phyloP scores from a whole-genome alignment of 441 rosid species.

The Capsella rubella region DNA sequence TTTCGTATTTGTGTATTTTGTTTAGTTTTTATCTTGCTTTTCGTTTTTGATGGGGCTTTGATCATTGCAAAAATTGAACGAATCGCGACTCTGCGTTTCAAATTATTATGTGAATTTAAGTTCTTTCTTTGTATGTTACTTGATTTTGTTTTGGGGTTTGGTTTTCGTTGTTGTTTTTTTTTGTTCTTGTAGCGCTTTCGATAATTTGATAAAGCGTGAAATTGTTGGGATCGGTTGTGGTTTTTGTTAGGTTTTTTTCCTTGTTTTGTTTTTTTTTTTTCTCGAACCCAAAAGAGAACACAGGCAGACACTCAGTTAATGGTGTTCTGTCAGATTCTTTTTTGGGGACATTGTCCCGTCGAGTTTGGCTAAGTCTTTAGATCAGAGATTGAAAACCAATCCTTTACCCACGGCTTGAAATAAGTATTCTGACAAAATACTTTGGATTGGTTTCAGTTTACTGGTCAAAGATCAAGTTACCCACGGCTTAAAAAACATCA shows the following conservation, averaged over 20 bases:
- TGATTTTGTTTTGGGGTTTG: neutral
- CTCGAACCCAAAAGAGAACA: neutral
- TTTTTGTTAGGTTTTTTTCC: neutral
- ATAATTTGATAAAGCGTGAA: no score
- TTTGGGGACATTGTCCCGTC: neutral
- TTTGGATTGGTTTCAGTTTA: no score
- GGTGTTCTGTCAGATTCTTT: neutral
- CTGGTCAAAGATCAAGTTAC: no score
- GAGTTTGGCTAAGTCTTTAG: neutral
- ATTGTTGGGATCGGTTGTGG: no score
- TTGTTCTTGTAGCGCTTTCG: no score
- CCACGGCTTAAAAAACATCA: no score
- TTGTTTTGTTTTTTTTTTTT: no score
- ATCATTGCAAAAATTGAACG: neutral
- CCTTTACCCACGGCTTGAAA: neutral
- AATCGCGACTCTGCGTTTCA: neutral
- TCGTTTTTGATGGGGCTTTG: neutral
- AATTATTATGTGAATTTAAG: neutral
- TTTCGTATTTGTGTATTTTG: no score
- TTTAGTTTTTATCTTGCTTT: no score
- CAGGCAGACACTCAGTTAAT: neutral
- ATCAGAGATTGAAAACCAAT: neutral
- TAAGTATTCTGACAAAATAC: no score
- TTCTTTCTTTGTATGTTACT: no score
- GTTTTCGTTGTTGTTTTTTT: neutral